These are phyloP conservation scores for Mortierella sp. DNA, from an alignment of 371 early-diverging fungal genomes.

Conservation along the genomic window DNA sequence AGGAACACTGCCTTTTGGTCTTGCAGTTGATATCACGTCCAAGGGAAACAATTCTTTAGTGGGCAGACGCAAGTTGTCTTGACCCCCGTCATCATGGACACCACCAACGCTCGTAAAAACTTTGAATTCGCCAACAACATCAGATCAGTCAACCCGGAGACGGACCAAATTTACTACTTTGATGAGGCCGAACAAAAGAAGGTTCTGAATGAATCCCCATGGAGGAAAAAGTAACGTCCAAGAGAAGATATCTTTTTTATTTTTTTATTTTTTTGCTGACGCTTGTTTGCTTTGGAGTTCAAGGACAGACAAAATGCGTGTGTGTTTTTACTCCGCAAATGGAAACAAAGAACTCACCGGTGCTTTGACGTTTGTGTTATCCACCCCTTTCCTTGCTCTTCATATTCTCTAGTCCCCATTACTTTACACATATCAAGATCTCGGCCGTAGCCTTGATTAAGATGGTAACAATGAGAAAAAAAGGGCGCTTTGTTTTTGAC, in stretches of 20 bases:
- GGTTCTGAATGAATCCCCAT: constrained; percentile 74
- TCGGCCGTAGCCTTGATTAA: constrained; percentile 96
- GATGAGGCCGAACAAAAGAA: constrained; percentile 76
- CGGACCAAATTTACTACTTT: constrained; percentile 82
- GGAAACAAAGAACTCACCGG: too few relatives aligned
- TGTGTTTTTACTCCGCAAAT: neutral
- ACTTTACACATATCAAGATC: constrained; percentile 92
- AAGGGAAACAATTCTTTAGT: too few relatives aligned
- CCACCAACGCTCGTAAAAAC: constrained; percentile 74
- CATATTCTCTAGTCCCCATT: constrained; percentile 72
- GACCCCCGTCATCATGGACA: constrained; percentile 53
- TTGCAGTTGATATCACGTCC: too few relatives aligned
- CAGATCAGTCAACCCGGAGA: constrained; percentile 69
- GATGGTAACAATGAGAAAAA: constrained; percentile 82
- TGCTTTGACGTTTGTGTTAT: neutral
- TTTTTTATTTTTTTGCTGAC: too few relatives aligned
- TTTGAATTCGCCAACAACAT: constrained; percentile 91
- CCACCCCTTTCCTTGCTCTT: neutral
- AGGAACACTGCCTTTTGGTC: too few relatives aligned
- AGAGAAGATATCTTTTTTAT: neutral
- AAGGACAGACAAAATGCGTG: too few relatives aligned
- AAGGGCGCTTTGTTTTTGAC: too few relatives aligned
- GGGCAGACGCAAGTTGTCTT: too few relatives aligned
- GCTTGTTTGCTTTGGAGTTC: too few relatives aligned
- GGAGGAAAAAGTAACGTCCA: constrained; percentile 81